Percentiles rank a stretch among this genome's conserved stretches.
Evolutionary conservation across 495 filamentous ascomycete species (phyloP).

Genomic region (Margaritispora aquatica): DNA sequence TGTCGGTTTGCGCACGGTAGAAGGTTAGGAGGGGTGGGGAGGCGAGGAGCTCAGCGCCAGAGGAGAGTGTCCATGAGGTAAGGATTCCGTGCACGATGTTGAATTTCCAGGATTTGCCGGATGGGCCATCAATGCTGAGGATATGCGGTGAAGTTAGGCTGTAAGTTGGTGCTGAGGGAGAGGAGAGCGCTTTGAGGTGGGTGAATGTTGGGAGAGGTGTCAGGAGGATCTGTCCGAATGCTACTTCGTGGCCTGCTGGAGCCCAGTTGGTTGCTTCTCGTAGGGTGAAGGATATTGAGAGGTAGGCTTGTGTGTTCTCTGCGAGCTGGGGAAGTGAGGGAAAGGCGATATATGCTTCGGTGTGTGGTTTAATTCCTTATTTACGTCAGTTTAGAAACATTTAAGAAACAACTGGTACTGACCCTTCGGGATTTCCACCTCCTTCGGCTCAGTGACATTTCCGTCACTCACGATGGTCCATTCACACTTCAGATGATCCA

Average conservation of each 20-base stretch:
- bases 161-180: conserved; percentile 18
- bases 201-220: conserved; percentile 22
- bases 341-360: background rate
- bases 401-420: conserved; percentile 21
- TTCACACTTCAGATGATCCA: conserved; percentile 41
- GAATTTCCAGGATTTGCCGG: conserved; percentile 31
- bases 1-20: conserved; percentile 56
- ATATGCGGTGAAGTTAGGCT: conserved; percentile 25
- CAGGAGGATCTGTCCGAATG: conserved; percentile 44
- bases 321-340: background rate
- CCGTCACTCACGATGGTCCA: conserved; percentile 40
- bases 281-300: conserved; percentile 40
- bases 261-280: conserved; percentile 37
- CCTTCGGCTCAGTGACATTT: conserved; percentile 21
- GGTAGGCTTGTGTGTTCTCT: conserved; percentile 28
- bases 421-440: conserved; percentile 30
- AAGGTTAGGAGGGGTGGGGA: conserved; percentile 37
- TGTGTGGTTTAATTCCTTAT: conserved; percentile 14
- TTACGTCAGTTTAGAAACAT: background rate
- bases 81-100: conserved; percentile 34
- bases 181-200: conserved; percentile 22
- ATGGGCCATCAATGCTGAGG: conserved; percentile 17
- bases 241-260: conserved; percentile 38
- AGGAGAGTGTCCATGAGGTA: conserved; percentile 25
- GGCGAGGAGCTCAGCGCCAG: conserved; percentile 34